Percentiles rank a stretch among this genome's conserved stretches.
phyloP scores from a whole-genome alignment of 257 asterid genomes.

The Primulina huaijiensis region DNA sequence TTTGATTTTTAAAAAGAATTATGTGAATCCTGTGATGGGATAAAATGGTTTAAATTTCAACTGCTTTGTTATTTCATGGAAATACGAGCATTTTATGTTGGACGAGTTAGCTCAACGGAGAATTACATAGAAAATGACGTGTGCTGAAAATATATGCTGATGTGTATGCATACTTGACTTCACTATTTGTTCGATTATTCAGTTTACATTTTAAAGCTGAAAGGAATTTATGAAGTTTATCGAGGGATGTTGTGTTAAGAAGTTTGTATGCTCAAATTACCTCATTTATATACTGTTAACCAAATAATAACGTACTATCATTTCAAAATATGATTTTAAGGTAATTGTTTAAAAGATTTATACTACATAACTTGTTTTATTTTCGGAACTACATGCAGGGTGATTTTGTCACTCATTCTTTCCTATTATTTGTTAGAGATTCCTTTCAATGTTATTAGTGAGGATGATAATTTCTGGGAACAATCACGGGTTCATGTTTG shows the following conservation, averaged over 20 bases:
- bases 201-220: neutral
- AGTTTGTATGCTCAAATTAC: neutral
- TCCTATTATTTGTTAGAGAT: neutral
- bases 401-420: neutral
- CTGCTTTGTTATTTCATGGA: neutral
- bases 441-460: neutral
- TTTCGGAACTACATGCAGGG: neutral
- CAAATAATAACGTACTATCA: neutral
- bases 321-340: neutral
- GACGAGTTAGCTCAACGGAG: no score
- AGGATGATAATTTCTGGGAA: neutral
- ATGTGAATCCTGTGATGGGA: no score
- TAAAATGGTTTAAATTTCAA: neutral
- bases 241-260: neutral
- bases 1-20: neutral
- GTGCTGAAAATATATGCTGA: neutral
- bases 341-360: neutral
- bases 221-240: neutral
- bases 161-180: neutral
- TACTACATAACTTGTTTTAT: neutral
- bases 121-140: neutral
- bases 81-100: no score
- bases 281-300: neutral
- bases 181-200: neutral
- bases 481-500: neutral